Percentiles rank a stretch among this genome's conserved stretches.
Evolutionary conservation across 148 eudicot genomes (phyloP).

Genomic region (Fagopyrum homotropicum): DNA sequence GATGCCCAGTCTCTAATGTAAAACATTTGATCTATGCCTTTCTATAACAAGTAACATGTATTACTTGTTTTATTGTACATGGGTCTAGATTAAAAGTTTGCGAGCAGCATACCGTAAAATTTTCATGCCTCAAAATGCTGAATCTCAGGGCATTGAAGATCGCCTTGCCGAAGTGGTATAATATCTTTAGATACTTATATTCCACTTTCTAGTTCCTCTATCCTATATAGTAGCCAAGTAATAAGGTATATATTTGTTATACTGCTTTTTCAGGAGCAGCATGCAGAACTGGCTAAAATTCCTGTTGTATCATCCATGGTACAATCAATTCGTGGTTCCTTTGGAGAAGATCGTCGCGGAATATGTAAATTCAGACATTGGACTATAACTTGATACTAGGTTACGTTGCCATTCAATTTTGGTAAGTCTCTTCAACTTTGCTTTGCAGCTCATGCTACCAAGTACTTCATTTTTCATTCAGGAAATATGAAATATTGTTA

Average conservation of each 20-base stretch:
- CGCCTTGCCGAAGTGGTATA: slow-evolving; percentile 76
- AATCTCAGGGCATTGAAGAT: slow-evolving; percentile 51
- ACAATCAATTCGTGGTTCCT: slow-evolving; percentile 71
- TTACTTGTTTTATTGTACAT: slow-evolving; percentile 8
- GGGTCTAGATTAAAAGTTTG: slow-evolving; percentile 66
- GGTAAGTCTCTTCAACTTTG: background rate
- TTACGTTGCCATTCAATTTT: background rate
- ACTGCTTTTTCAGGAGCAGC: slow-evolving; percentile 44
- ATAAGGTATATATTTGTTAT: background rate
- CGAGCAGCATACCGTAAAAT: slow-evolving; percentile 83
- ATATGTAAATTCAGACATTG: slow-evolving; percentile 72
- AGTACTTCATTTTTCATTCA: too few relatives aligned
- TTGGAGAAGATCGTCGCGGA: slow-evolving; percentile 78
- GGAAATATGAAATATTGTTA: background rate
- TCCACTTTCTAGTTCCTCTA: background rate
- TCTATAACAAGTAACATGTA: slow-evolving; percentile 6
- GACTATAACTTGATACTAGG: slow-evolving; percentile 30
- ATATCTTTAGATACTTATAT: background rate
- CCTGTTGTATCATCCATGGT: slow-evolving; percentile 60
- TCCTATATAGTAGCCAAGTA: background rate
- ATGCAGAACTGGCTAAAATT: slow-evolving; percentile 57
- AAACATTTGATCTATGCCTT: background rate
- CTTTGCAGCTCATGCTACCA: background rate
- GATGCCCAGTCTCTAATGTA: background rate
- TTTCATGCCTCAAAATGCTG: slow-evolving; percentile 59